A percentile compares a stretch with the other conserved stretches of the same genome.
Conservation (phyloP, 495 filamentous ascomycete genomes). For the Letharia lupina region DNA sequence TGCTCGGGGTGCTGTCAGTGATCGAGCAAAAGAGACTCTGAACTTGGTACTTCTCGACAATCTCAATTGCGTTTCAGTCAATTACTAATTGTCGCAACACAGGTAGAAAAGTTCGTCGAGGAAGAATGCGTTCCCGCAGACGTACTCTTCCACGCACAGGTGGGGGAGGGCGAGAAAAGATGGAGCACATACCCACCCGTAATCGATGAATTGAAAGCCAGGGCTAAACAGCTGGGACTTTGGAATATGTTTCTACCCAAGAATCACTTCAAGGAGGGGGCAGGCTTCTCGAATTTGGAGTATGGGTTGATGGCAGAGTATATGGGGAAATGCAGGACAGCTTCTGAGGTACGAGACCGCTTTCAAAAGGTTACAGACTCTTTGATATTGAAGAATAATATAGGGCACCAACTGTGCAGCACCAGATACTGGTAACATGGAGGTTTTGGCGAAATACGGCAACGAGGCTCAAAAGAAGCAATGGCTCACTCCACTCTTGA, state of each 20-base stretch:
- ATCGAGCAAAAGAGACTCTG: conserved; percentile 66
- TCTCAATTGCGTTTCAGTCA: conserved; percentile 1
- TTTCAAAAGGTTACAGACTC: background rate
- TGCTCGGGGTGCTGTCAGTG: conserved; percentile 62
- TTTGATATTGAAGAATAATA: conserved; percentile 4
- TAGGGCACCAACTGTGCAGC: conserved; percentile 83
- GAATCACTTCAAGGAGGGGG: conserved; percentile 88
- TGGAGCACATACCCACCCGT: conserved; percentile 71
- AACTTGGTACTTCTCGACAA: conserved; percentile 43
- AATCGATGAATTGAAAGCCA: conserved; percentile 80
- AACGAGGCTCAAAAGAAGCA: conserved; percentile 80
- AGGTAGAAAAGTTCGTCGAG: conserved; percentile 94
- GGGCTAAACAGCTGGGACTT: conserved; percentile 74
- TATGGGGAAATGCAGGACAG: conserved; percentile 68
- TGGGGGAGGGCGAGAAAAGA: conserved; percentile 64
- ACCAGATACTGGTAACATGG: conserved; percentile 94
- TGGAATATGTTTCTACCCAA: conserved; percentile 99
- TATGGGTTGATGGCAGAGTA: conserved; percentile 91
- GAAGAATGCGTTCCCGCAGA: conserved; percentile 90
- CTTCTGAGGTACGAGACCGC: conserved; percentile 52
- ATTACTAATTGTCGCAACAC: conserved; percentile 19
- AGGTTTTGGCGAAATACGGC: conserved; percentile 88
- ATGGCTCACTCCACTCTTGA: conserved; percentile 77
- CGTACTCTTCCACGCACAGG: conserved; percentile 64
- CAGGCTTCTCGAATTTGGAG: conserved; percentile 83